phyloP scores from a whole-genome alignment of 805 yeast species.

The Sugiyamaella smithiae region DNA sequence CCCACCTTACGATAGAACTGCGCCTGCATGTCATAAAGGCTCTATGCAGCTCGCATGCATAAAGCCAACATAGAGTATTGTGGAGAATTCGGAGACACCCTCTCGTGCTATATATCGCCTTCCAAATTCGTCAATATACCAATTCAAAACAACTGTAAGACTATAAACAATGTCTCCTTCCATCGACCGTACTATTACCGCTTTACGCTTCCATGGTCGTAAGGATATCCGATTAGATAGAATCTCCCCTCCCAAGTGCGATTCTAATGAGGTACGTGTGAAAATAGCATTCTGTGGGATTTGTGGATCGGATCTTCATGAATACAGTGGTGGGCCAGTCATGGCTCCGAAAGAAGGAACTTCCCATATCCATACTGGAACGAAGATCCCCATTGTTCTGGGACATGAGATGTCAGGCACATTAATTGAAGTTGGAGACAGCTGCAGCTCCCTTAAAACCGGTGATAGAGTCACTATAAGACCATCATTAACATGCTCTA shows the following conservation, averaged over 20 bases:
- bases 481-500: slow-evolving; percentile 55
- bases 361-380: slow-evolving; percentile 41
- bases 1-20: too few relatives aligned
- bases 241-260: neutral
- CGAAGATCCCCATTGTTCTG: slow-evolving; percentile 44
- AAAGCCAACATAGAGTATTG: too few relatives aligned
- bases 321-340: slow-evolving; percentile 57
- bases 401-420: slow-evolving; percentile 57
- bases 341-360: slow-evolving; percentile 42
- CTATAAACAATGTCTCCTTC: slow-evolving; percentile 1
- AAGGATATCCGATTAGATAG: neutral
- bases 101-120: too few relatives aligned
- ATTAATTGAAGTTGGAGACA: slow-evolving; percentile 45
- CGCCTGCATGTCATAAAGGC: too few relatives aligned
- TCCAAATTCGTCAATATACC: too few relatives aligned
- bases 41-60: too few relatives aligned
- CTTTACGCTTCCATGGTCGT: neutral
- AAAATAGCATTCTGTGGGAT: slow-evolving; percentile 29
- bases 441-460: slow-evolving; percentile 41
- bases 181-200: neutral
- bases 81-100: too few relatives aligned
- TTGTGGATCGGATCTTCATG: slow-evolving; percentile 62
- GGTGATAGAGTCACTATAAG: slow-evolving; percentile 65
- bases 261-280: neutral
- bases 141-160: too few relatives aligned